Evolutionary conservation across 257 asterid genomes (phyloP).

Genomic region (Verbascum thapsus): DNA sequence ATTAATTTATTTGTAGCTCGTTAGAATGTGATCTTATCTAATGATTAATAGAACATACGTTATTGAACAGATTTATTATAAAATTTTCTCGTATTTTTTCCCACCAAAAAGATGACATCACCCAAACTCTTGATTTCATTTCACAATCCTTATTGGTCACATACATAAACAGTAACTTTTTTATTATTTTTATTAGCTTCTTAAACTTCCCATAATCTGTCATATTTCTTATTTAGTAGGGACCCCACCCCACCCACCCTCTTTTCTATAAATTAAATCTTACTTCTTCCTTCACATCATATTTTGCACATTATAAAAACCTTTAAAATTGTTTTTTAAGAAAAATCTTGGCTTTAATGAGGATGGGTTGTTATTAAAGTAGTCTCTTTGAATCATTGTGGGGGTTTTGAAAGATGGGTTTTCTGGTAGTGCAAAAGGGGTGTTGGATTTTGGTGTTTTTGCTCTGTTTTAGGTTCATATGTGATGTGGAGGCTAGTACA

Average conservation of each 20-base stretch:
- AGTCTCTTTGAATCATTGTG: slow-evolving; percentile 24
- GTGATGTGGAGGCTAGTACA: slow-evolving; percentile 32
- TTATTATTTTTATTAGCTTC: neutral
- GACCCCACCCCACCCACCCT: neutral
- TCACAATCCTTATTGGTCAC: neutral
- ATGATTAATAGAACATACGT: too few species aligned
- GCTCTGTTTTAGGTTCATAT: slow-evolving; percentile 27
- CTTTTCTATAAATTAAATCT: neutral
- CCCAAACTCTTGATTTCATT: slow-evolving; percentile 9
- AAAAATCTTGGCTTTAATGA: slow-evolving; percentile 8
- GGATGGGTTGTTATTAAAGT: slow-evolving; percentile 1
- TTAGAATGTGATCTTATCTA: too few species aligned
- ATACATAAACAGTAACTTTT: neutral
- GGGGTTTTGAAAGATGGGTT: slow-evolving; percentile 42
- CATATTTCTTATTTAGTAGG: neutral
- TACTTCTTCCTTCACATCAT: neutral
- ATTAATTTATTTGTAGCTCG: too few species aligned
- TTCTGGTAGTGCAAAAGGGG: slow-evolving; percentile 8
- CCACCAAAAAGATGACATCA: neutral
- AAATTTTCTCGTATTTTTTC: too few species aligned
- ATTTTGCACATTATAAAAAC: slow-evolving; percentile 2
- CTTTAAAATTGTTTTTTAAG: slow-evolving; percentile 6
- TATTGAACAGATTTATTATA: too few species aligned
- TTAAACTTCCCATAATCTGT: neutral
- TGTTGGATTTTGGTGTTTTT: slow-evolving; percentile 28